phyloP scores from a whole-genome alignment of 768 basidiomycete genomes.

The Phaeotremella skinneri region DNA sequence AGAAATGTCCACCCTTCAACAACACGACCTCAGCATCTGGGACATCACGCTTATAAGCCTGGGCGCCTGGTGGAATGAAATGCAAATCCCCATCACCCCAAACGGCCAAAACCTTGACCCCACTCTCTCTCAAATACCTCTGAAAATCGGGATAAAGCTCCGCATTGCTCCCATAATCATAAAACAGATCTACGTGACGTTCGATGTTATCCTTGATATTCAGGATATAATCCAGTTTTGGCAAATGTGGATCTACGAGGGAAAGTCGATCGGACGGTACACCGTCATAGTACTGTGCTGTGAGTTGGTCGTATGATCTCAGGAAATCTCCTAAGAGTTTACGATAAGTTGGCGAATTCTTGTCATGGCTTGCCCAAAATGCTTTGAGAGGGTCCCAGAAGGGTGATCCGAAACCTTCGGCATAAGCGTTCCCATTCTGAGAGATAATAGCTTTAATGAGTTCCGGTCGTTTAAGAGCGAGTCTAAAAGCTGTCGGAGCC shows the following conservation, averaged over 20 bases:
- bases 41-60: constrained; percentile 55
- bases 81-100: constrained; percentile 58
- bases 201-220: constrained; percentile 54
- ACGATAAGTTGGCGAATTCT: not conserved
- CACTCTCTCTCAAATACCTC: constrained; percentile 53
- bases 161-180: constrained; percentile 55
- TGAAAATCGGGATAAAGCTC: constrained; percentile 57
- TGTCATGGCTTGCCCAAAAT: constrained; percentile 18
- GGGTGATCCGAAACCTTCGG: constrained; percentile 53
- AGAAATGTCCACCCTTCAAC: constrained; percentile 58
- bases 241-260: constrained; percentile 49
- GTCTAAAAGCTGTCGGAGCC: constrained; percentile 42
- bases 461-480: constrained; percentile 55
- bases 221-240: constrained; percentile 55
- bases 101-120: constrained; percentile 56
- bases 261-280: constrained; percentile 50
- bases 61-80: constrained; percentile 56
- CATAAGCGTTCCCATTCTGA: constrained; percentile 59
- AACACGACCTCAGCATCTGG: constrained; percentile 52
- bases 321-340: constrained; percentile 50
- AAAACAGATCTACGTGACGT: constrained; percentile 56
- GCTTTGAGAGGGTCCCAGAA: constrained; percentile 51
- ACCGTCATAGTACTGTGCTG: constrained; percentile 32
- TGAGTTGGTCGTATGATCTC: constrained; percentile 28
- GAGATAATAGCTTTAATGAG: constrained; percentile 56